Conservation (phyloP, 768 basidiomycete genomes). For the Scleroderma bovista region DNA sequence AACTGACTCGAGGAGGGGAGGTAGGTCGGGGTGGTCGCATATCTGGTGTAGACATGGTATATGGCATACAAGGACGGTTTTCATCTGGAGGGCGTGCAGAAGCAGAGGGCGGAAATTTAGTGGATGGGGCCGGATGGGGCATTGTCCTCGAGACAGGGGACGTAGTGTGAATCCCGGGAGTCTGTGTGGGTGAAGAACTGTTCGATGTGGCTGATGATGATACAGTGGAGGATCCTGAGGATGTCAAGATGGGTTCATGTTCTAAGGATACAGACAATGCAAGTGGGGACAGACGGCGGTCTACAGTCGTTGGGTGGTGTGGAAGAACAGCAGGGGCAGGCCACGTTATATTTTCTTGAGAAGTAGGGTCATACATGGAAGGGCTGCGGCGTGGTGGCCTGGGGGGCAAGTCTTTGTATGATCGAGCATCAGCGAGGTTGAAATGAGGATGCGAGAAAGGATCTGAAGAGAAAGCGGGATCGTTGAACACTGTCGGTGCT, state of each 20-base stretch:
- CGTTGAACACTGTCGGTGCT: slow-evolving; percentile 34
- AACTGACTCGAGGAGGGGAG: background rate
- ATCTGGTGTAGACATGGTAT: background rate
- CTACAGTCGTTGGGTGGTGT: background rate
- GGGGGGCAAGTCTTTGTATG: slow-evolving; percentile 21
- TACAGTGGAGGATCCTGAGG: slow-evolving; percentile 8
- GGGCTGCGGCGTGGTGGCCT: slow-evolving; percentile 24
- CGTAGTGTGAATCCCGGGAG: background rate
- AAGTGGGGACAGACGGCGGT: background rate
- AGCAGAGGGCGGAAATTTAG: background rate
- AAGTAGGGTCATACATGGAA: background rate
- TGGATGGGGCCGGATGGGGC: background rate
- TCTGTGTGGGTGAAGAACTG: background rate
- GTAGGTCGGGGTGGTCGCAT: background rate
- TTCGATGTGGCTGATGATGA: slow-evolving; percentile 12
- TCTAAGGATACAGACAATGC: slow-evolving; percentile 7
- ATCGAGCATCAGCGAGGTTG: slow-evolving; percentile 12
- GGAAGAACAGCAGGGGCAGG: background rate
- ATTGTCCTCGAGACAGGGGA: slow-evolving; percentile 1
- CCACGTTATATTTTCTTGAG: background rate
- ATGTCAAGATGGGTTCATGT: slow-evolving; percentile 5
- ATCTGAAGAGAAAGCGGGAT: slow-evolving; percentile 57
- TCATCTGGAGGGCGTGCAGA: background rate
- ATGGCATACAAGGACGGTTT: background rate
- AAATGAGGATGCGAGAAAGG: slow-evolving; percentile 45